These are phyloP conservation scores for Rhexocercosporidium sp. DNA, from an alignment of 2,329 filamentous ascomycete species.

Conservation along the genomic window DNA sequence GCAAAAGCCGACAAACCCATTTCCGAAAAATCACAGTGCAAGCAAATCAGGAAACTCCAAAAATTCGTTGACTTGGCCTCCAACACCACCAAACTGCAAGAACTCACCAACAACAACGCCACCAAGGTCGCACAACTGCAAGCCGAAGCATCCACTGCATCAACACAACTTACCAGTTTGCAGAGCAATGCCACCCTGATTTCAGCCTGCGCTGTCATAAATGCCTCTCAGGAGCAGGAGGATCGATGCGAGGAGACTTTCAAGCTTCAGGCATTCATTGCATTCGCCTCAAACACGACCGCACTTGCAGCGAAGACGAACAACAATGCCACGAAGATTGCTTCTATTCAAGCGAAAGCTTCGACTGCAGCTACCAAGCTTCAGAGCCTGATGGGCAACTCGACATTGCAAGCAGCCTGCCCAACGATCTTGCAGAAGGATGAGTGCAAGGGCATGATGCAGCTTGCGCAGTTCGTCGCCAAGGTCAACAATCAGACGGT, in stretches of 20 bases:
- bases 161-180: slow-evolving; percentile 42
- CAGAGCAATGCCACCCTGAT: slow-evolving; percentile 46
- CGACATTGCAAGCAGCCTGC: slow-evolving; percentile 30
- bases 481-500: slow-evolving; percentile 23
- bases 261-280: slow-evolving; percentile 28
- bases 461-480: slow-evolving; percentile 20
- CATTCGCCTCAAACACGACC: slow-evolving; percentile 25
- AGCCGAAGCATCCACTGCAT: slow-evolving; percentile 43
- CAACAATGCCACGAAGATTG: slow-evolving; percentile 25
- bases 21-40: slow-evolving; percentile 40
- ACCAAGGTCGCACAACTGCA: slow-evolving; percentile 46
- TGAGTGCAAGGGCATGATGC: slow-evolving; percentile 20
- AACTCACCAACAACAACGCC: slow-evolving; percentile 44
- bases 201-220: slow-evolving; percentile 43
- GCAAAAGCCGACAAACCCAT: slow-evolving; percentile 40
- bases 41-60: slow-evolving; percentile 41
- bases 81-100: slow-evolving; percentile 45
- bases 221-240: slow-evolving; percentile 30
- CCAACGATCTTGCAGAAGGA: slow-evolving; percentile 24
- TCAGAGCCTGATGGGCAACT: slow-evolving; percentile 20
- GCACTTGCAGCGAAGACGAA: slow-evolving; percentile 19
- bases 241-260: slow-evolving; percentile 23
- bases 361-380: slow-evolving; percentile 19
- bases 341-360: slow-evolving; percentile 21
- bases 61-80: slow-evolving; percentile 41